A percentile compares a stretch with the other conserved stretches of the same genome.
Conservation (phyloP, 345 rosid genomes). For the Arabis alpina region DNA sequence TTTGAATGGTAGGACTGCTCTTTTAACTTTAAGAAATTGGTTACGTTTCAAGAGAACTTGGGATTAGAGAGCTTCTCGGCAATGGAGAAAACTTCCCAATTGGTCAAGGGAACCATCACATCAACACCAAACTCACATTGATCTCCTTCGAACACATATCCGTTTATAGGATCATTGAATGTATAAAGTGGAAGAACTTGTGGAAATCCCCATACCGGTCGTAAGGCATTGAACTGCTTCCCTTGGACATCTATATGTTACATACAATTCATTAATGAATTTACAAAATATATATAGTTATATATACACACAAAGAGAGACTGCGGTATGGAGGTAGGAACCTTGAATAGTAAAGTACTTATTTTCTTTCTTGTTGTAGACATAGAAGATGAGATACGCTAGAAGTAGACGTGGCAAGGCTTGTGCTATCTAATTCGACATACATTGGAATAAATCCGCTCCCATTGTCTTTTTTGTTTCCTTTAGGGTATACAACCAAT, state of each 20-base stretch:
- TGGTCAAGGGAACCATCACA: neutral
- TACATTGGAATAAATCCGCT: slow-evolving; percentile 13
- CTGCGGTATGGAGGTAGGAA: neutral
- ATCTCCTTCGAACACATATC: slow-evolving; percentile 12
- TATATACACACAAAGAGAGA: neutral
- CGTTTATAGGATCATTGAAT: neutral
- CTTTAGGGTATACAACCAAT: slow-evolving; percentile 7
- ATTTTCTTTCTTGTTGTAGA: slow-evolving; percentile 21
- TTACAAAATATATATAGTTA: neutral
- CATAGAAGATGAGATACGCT: slow-evolving; percentile 7
- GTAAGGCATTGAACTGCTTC: slow-evolving; percentile 13
- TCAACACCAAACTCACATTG: slow-evolving; percentile 31
- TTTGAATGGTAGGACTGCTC: neutral
- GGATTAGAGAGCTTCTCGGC: neutral
- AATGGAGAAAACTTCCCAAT: slow-evolving; percentile 6
- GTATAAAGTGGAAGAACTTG: slow-evolving; percentile 1
- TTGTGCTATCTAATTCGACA: slow-evolving; percentile 8
- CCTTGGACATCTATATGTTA: neutral
- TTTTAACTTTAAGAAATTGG: neutral
- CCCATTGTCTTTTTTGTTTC: neutral
- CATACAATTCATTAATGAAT: neutral
- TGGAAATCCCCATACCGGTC: neutral
- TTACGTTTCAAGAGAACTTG: slow-evolving; percentile 1
- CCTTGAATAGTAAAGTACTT: slow-evolving; percentile 7
- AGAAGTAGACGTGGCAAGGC: neutral